Evolutionary conservation across 2,329 filamentous ascomycete genomes (phyloP), one percentile per base, ranked within the genome.

Genomic region (Fusarium setosum): DNA sequence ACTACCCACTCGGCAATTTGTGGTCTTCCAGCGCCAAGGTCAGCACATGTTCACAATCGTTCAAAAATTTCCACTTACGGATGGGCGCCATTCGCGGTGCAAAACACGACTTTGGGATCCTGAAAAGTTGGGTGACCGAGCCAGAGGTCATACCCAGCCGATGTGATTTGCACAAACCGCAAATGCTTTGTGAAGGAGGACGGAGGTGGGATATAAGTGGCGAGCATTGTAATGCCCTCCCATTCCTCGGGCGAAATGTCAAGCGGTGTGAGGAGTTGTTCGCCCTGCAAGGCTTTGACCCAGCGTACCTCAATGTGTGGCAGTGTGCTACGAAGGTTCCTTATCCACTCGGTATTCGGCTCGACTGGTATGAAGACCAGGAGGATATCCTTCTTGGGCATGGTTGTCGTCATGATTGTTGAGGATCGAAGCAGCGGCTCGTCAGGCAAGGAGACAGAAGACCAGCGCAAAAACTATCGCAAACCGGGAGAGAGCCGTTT

Each of bases 1-100:
- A 52, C 32, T 4, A 52, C 49, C 49, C 49, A 52, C 15, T 47
- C 42, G 5, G 42, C 13, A n/a, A 47, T 47, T 9, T 47, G 42
- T 15, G 42, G 42, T 15, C 42, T 47, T 44, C 10, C 5, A 29
- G 9, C 13, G 26, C 10, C 24, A 4, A 17, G 3, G 17, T 29
- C 8, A 26, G 38, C 9, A n/a, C 12, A 29, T 3, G 12, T 29
- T 7, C 6, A 29, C 26, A 29, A 29, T 29, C 9, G 26, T 29
- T 29, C 9, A 9, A 9, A 12, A n/a, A n/a, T n/a, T n/a, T n/a
- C n/a, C n/a, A 21, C 42, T 47, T 29, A 47, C 42, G 42, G 42
- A 15, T 47, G 42, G 18, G 42, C 42, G 5, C 42, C 42, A 10
- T 47, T 47, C 6, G 42, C 42, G 11, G 18, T 31, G 26, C 42